Conservation (phyloP, 345 rosid species). For the Aquilaria yunnanensis region DNA sequence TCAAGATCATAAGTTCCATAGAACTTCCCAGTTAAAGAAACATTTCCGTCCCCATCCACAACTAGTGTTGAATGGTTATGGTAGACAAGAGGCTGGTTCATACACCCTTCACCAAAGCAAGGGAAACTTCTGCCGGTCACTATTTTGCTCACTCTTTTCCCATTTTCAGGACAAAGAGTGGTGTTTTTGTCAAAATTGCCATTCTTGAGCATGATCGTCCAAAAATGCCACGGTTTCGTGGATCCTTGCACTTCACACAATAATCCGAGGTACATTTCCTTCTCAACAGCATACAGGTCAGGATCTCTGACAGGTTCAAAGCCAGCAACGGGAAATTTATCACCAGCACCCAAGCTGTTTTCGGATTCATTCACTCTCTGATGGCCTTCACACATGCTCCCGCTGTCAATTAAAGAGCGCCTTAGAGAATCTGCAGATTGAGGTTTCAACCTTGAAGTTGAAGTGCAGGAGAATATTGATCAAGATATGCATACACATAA, state of each 20-base stretch:
- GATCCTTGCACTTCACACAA: constrained; percentile 35
- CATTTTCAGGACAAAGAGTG: constrained; percentile 55
- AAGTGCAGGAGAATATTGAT: neutral
- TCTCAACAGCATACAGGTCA: constrained; percentile 44
- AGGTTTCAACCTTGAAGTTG: constrained; percentile 1
- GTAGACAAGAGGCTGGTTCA: constrained; percentile 54
- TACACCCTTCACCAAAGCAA: constrained; percentile 61
- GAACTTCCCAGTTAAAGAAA: constrained; percentile 44
- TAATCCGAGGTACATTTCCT: constrained; percentile 48
- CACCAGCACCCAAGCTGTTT: constrained; percentile 38
- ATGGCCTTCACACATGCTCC: constrained; percentile 30
- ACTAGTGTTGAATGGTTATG: constrained; percentile 36
- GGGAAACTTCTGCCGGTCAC: constrained; percentile 42
- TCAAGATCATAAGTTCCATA: constrained; percentile 58
- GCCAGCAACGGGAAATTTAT: constrained; percentile 35
- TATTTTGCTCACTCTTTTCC: constrained; percentile 33
- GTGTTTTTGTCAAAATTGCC: constrained; percentile 63
- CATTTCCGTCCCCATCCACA: constrained; percentile 13
- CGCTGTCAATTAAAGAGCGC: constrained; percentile 9
- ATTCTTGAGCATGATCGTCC: constrained; percentile 64
- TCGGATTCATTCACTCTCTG: constrained; percentile 40
- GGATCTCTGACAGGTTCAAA: constrained; percentile 32
- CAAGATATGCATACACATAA: neutral
- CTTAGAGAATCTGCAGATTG: constrained; percentile 23
- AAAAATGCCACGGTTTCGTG: constrained; percentile 42